Evolutionary conservation across 2,329 filamentous ascomycete species (phyloP).

Genomic region (Incumbomyces delicatus): DNA sequence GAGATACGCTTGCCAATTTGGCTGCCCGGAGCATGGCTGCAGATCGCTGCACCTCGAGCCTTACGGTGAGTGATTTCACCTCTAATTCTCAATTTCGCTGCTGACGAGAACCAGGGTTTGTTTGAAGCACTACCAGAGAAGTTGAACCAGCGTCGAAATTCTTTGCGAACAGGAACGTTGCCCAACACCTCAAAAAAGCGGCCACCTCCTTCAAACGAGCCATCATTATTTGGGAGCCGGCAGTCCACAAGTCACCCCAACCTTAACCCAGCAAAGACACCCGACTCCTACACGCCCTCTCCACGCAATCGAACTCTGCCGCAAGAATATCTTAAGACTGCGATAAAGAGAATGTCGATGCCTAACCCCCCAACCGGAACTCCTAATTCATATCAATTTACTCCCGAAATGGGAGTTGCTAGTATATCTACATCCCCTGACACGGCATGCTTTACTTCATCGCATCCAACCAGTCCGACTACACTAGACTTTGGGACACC

Average conservation of each 20-base stretch:
- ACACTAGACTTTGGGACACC: slow-evolving; percentile 22
- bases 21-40: slow-evolving; percentile 80
- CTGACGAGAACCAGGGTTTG: slow-evolving; percentile 46
- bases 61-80: slow-evolving; percentile 51
- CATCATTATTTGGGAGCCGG: neutral
- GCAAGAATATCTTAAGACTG: slow-evolving; percentile 16
- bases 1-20: slow-evolving; percentile 68
- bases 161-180: slow-evolving; percentile 25
- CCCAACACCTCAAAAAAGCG: slow-evolving; percentile 40
- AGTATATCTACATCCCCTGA: neutral
- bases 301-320: slow-evolving; percentile 16
- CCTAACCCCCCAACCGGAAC: slow-evolving; percentile 9
- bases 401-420: neutral
- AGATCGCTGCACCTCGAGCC: slow-evolving; percentile 68
- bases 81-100: slow-evolving; percentile 9
- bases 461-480: slow-evolving; percentile 14
- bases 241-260: slow-evolving; percentile 1
- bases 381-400: neutral
- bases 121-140: slow-evolving; percentile 75
- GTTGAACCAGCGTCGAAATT: slow-evolving; percentile 48
- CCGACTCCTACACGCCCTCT: slow-evolving; percentile 9
- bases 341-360: slow-evolving; percentile 18
- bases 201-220: slow-evolving; percentile 24
- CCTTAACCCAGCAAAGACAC: slow-evolving; percentile 2
- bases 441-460: neutral